Evolutionary conservation across 108 stramenopile genomes (phyloP).

Genomic region (Cyclostephanos invisitatus): DNA sequence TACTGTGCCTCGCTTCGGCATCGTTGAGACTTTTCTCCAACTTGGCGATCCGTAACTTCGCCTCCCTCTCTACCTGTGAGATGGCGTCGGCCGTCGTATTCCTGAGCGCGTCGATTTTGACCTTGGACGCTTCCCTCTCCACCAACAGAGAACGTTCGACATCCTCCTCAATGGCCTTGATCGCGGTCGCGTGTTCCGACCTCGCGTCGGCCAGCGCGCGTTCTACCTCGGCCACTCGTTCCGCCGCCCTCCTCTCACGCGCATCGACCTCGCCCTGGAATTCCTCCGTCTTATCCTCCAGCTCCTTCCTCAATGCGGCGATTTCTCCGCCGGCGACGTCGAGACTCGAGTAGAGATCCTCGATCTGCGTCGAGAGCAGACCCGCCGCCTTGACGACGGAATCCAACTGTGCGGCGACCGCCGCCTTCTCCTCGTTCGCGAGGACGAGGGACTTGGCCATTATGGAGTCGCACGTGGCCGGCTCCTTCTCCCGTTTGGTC

Average conservation of each 20-base stretch:
- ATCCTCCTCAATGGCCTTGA: constrained; percentile 11
- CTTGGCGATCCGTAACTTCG: neutral
- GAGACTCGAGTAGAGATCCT: constrained; percentile 31
- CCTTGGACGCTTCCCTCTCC: constrained; percentile 28
- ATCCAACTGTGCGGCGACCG: constrained; percentile 32
- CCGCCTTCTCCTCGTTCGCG: constrained; percentile 55
- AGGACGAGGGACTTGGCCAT: constrained; percentile 51
- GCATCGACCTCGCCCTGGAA: neutral
- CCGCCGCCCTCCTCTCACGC: neutral
- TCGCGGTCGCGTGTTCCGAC: neutral
- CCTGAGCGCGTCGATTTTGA: constrained; percentile 19
- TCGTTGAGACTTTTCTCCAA: constrained; percentile 15
- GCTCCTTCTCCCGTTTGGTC: constrained; percentile 37
- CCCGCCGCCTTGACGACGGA: constrained; percentile 39
- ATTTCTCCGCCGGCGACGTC: constrained; percentile 23
- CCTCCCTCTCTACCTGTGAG: constrained; percentile 16
- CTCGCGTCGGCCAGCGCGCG: neutral
- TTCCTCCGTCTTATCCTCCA: constrained; percentile 13
- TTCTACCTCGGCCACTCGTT: neutral
- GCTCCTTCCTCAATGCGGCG: constrained; percentile 7
- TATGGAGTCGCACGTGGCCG: constrained; percentile 50
- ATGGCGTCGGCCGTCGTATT: constrained; percentile 32
- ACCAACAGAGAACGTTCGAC: constrained; percentile 14
- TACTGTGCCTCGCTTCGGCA: neutral
- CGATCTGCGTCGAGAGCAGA: constrained; percentile 34